phyloP scores from a whole-genome alignment of 371 early-diverging fungal species.

The Haplosporangium sp. region DNA sequence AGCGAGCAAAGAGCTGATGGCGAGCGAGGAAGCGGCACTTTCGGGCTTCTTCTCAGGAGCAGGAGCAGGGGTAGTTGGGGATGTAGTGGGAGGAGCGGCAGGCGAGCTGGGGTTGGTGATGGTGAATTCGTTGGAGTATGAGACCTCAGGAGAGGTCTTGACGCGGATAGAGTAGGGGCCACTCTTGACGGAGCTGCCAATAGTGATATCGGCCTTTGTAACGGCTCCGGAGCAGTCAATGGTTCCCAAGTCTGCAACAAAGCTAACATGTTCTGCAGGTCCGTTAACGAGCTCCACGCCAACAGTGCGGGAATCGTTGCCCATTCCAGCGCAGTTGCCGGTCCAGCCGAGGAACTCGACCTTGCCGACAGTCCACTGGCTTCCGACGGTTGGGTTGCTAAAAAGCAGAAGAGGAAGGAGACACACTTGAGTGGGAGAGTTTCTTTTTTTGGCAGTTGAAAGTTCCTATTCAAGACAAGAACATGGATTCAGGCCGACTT shows the following conservation, averaged over 20 bases:
- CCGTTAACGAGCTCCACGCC: slow-evolving; percentile 13
- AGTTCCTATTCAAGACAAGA: not conserved
- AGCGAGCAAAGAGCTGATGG: slow-evolving; percentile 5
- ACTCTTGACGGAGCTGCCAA: not conserved
- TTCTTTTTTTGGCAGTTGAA: not conserved
- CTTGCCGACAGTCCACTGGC: slow-evolving; percentile 8
- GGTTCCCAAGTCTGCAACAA: slow-evolving; percentile 2
- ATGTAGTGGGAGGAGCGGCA: slow-evolving; percentile 1
- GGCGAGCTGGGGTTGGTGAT: slow-evolving; percentile 1
- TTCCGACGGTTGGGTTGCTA: slow-evolving; percentile 16
- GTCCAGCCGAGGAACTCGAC: slow-evolving; percentile 4
- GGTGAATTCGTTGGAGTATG: slow-evolving; percentile 17
- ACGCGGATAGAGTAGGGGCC: slow-evolving; percentile 18
- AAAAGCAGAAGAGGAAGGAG: not conserved
- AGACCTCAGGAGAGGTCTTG: slow-evolving; percentile 7
- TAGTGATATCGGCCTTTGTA: not conserved
- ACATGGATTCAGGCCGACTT: not conserved
- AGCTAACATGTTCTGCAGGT: slow-evolving; percentile 5
- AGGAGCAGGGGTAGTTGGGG: not conserved
- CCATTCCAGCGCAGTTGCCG: slow-evolving; percentile 15
- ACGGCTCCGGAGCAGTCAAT: slow-evolving; percentile 17
- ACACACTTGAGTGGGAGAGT: not conserved
- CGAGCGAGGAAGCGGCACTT: slow-evolving; percentile 6
- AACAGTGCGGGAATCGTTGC: slow-evolving; percentile 3
- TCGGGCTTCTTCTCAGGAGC: not conserved